Base-by-base conservation (phyloP, 306 rosid species). In the Dicorynia guianensis region DNA sequence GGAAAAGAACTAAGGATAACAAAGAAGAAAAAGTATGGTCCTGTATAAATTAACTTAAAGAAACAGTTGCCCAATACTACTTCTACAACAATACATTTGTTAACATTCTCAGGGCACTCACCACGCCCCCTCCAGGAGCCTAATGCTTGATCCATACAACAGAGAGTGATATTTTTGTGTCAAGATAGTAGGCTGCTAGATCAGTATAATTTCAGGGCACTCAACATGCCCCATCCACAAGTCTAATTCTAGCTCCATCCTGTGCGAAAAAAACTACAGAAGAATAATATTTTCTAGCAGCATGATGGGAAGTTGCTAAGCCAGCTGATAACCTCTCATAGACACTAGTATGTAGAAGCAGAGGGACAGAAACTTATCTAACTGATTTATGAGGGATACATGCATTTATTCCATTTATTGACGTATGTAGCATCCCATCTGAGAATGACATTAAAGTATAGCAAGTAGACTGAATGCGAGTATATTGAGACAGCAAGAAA, bases 401-500 rank as follows among this genome's bases (percentile, higher is more conserved):
- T 25, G 60, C 42, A 56, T 66, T 34, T 57, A 7, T 68, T 63
- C 43, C 34, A 14, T 4, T 13, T 17, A 18, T 44, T 44, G 66
- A 57, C 12, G 35, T 11, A 43, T 46, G 19, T 48, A 36, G 53
- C 8, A 57, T 67, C 42, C 17, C 17, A 47, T 19, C n/a, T 1
- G 43, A 44, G 12, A 34, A 44, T 49, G 34, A 66, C 50, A 66
- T 76, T 19, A 47, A 68, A 67, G 8, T 48, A 35, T 2, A 64
- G 25, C 49, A 66, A 66, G 55, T 15, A 19, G 68, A 66, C 34
- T 15, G 17, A 0, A 53, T 14, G 62, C 25, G 9, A 15, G 43
- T 14, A 67, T 67, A 56, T 67, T 35, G 75, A 35, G 48, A 48
- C 25, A 77, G 63, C 55, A 52, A 67, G 42, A 8, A 36, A 54